These are phyloP conservation scores for Trichoderma oligosporum DNA, from an alignment of 2,329 filamentous ascomycete genomes.

Conservation along the genomic window DNA sequence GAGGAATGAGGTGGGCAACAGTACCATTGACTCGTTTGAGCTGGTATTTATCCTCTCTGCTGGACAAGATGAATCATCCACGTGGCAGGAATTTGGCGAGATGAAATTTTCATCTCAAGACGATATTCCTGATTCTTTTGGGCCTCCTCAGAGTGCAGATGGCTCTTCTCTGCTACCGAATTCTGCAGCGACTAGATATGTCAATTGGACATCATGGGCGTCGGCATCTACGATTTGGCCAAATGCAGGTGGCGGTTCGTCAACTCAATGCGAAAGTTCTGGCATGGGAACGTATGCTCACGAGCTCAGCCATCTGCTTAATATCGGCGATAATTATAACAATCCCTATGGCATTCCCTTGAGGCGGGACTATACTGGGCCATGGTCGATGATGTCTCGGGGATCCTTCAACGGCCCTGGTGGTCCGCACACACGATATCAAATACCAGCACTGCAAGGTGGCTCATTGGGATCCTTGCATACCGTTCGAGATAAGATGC, in stretches of 20 bases:
- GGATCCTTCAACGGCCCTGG: conserved; percentile 52
- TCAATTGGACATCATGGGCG: conserved; percentile 52
- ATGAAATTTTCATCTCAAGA: conserved; percentile 48
- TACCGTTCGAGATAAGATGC: conserved; percentile 51
- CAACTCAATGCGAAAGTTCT: conserved; percentile 50
- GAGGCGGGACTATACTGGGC: conserved; percentile 47
- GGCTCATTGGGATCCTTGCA: conserved; percentile 49
- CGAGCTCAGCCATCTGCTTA: conserved; percentile 49
- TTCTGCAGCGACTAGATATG: conserved; percentile 48
- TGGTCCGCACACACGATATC: conserved; percentile 50
- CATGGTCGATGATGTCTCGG: conserved; percentile 51
- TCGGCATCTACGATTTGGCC: conserved; percentile 50
- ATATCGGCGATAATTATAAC: conserved; percentile 54
- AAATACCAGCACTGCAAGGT: conserved; percentile 48
- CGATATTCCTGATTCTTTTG: conserved; percentile 47
- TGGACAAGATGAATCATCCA: conserved; percentile 52
- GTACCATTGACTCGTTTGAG: conserved; percentile 45
- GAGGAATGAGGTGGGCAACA: conserved; percentile 49
- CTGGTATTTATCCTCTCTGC: conserved; percentile 53
- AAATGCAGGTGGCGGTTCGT: conserved; percentile 50
- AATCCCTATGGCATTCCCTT: conserved; percentile 47
- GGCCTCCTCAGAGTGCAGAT: conserved; percentile 40
- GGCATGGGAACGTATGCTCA: conserved; percentile 53
- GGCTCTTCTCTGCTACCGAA: conserved; percentile 37
- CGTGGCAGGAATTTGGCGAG: conserved; percentile 55